These are phyloP conservation scores for Penicillium tannophilum DNA, from an alignment of 495 filamentous ascomycete genomes.

Conservation along the genomic window DNA sequence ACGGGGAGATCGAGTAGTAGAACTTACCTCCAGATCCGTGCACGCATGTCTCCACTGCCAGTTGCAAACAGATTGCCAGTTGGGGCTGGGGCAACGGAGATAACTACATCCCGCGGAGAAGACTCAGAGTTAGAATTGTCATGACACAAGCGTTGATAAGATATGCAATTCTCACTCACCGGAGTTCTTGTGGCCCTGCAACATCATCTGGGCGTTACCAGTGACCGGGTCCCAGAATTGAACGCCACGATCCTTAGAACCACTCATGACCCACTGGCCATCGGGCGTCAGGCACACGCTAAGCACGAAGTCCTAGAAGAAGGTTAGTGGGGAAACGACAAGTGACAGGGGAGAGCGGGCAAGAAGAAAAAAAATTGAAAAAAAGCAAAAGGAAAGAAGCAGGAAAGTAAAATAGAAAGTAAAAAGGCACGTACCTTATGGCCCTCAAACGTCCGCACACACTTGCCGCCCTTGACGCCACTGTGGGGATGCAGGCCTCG, in stretches of 20 bases:
- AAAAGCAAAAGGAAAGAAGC: neutral
- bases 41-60: constrained; percentile 87
- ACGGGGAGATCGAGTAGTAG: constrained; percentile 2
- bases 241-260: constrained; percentile 86
- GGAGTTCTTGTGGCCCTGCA: constrained; percentile 91
- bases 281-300: constrained; percentile 88
- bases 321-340: constrained; percentile 10
- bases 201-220: constrained; percentile 86
- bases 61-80: constrained; percentile 80
- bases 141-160: neutral
- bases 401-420: constrained; percentile 5
- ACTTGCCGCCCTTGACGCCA: constrained; percentile 73
- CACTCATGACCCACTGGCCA: constrained; percentile 86
- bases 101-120: constrained; percentile 54
- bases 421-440: constrained; percentile 70
- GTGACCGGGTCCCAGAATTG: constrained; percentile 93
- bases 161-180: constrained; percentile 44
- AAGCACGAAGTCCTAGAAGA: constrained; percentile 79
- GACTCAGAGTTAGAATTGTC: constrained; percentile 5
- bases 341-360: constrained; percentile 1
- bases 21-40: constrained; percentile 83
- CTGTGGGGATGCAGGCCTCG: constrained; percentile 62
- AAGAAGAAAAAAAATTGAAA: constrained; percentile 2
- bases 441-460: constrained; percentile 86
- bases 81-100: constrained; percentile 85